These are phyloP conservation scores for Coelastrella sp. DNA, from an alignment of 139 green algal species.

Conservation along the genomic window DNA sequence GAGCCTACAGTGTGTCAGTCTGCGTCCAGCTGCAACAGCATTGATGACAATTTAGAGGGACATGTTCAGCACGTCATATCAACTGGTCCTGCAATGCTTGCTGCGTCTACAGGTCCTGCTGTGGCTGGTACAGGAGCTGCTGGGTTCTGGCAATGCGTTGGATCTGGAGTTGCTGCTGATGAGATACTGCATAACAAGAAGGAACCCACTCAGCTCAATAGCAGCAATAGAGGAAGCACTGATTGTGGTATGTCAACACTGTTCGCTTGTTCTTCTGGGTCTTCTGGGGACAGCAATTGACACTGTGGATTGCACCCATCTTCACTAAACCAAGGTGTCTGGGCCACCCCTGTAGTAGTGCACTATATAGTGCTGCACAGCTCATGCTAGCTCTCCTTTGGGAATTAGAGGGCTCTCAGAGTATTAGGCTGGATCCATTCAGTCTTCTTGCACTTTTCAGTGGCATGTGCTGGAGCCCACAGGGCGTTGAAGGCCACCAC, in stretches of 20 bases:
- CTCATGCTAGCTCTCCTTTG: not conserved
- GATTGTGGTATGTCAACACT: not conserved
- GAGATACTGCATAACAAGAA: not conserved
- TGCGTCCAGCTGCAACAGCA: not conserved
- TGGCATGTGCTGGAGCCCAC: too few relatives aligned
- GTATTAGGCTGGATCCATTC: too few relatives aligned
- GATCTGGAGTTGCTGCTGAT: not conserved
- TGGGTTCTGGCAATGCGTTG: not conserved
- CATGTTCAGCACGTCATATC: not conserved
- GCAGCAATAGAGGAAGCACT: conserved; percentile 4
- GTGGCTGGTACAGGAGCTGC: not conserved
- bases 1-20: not conserved
- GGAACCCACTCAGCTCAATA: not conserved
- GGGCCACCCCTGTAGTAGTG: not conserved
- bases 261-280: not conserved
- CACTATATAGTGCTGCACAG: not conserved
- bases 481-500: too few relatives aligned
- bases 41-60: not conserved
- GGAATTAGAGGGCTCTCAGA: too few relatives aligned
- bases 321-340: not conserved
- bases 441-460: too few relatives aligned
- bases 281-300: not conserved
- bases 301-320: not conserved
- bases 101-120: conserved; percentile 1
- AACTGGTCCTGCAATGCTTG: not conserved